Evolutionary conservation across 1,284 basidiomycete genomes (phyloP).

Genomic region (Wallemia hederae): DNA sequence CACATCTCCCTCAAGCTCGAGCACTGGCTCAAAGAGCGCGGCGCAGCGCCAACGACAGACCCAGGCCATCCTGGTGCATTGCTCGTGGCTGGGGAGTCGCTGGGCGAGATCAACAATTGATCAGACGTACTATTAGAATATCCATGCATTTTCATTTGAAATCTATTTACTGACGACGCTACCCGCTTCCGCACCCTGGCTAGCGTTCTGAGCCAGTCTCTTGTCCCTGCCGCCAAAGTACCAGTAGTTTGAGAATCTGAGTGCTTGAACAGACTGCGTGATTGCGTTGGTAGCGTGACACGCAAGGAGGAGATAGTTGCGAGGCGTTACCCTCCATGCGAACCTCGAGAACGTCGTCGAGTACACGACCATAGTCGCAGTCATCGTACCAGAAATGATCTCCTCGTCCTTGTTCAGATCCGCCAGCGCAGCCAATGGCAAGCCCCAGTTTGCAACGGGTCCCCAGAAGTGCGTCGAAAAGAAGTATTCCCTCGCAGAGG

Average conservation of each 20-base stretch:
- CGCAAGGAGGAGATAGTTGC: constrained; percentile 77
- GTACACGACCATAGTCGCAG: constrained; percentile 54
- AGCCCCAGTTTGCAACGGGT: constrained; percentile 87
- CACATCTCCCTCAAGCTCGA: neutral
- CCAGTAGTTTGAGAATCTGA: constrained; percentile 68
- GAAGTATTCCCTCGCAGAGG: constrained; percentile 68
- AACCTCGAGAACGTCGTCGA: constrained; percentile 94
- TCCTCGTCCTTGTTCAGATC: constrained; percentile 79
- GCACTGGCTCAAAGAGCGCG: neutral
- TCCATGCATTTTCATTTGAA: too few relatives aligned
- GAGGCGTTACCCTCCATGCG: constrained; percentile 76
- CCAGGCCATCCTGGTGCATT: neutral
- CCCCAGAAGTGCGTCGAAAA: constrained; percentile 98
- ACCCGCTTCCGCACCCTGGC: neutral
- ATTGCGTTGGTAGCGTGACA: constrained; percentile 70
- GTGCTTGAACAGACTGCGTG: constrained; percentile 57
- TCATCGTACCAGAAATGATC: constrained; percentile 84
- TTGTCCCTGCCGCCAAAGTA: constrained; percentile 43
- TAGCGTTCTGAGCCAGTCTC: constrained; percentile 18
- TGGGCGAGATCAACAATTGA: too few relatives aligned
- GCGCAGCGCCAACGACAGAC: neutral
- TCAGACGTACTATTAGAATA: too few relatives aligned
- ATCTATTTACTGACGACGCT: too few relatives aligned
- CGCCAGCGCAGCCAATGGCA: constrained; percentile 64
- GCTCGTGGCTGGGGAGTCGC: neutral